Evolutionary conservation across 306 rosid species (phyloP).

Genomic region (Sesbania bispinosa): DNA sequence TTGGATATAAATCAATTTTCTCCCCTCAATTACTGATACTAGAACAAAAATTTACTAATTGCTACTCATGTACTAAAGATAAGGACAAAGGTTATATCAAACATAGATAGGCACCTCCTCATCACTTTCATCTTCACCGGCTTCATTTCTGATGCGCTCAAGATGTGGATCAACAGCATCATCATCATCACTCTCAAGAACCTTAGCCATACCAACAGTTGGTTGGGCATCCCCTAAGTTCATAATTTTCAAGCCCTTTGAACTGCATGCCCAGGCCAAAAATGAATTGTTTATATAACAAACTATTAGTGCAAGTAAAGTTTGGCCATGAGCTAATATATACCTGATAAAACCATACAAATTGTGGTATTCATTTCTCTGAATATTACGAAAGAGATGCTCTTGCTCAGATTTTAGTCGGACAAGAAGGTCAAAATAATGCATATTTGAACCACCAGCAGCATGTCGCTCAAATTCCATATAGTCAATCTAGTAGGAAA

Average conservation of each 20-base stretch:
- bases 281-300: constrained; percentile 13
- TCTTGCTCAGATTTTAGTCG: constrained; percentile 95
- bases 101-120: constrained; percentile 67
- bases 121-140: constrained; percentile 94
- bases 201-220: constrained; percentile 74
- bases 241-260: constrained; percentile 94
- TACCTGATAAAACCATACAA: constrained; percentile 93
- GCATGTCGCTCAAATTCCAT: constrained; percentile 97
- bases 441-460: constrained; percentile 98
- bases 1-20: background rate
- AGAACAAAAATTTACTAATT: background rate
- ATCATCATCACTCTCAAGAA: constrained; percentile 78
- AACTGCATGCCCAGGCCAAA: constrained; percentile 53
- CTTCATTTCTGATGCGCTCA: constrained; percentile 82
- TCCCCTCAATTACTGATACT: background rate
- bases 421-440: constrained; percentile 92
- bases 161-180: constrained; percentile 98
- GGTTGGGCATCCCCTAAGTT: constrained; percentile 69
- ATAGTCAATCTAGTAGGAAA: constrained; percentile 66
- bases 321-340: constrained; percentile 18
- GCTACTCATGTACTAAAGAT: background rate
- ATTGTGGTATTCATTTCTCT: constrained; percentile 91
- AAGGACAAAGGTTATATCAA: background rate
- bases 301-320: constrained; percentile 10
- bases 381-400: constrained; percentile 94